A percentile compares a stretch with the other conserved stretches of the same genome.
Evolutionary conservation across 441 rosid species (phyloP).

Genomic region (Cnidoscolus chayamansa): DNA sequence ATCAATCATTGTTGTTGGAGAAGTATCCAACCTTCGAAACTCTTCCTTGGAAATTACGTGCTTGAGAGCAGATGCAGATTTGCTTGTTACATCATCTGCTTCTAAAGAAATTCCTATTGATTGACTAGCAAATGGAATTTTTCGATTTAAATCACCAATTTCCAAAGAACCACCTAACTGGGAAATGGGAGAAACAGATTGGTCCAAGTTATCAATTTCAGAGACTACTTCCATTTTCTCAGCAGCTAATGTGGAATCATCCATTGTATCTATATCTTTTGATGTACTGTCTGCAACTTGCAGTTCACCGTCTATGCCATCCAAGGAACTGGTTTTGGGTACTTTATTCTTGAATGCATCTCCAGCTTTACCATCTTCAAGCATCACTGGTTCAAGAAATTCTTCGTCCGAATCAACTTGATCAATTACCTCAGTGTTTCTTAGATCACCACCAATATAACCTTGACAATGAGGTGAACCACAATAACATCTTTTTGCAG

Average conservation of each 20-base stretch:
- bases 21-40: conserved; percentile 31
- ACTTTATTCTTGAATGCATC: conserved; percentile 20
- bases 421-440: conserved; percentile 63
- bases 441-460: conserved; percentile 95
- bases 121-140: conserved; percentile 32
- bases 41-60: conserved; percentile 41
- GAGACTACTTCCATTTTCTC: conserved; percentile 30
- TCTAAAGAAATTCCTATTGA: conserved; percentile 27
- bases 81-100: conserved; percentile 33
- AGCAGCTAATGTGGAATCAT: conserved; percentile 16
- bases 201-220: conserved; percentile 34
- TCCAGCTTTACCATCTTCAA: conserved; percentile 43
- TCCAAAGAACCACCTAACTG: conserved; percentile 32
- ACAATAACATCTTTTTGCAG: conserved; percentile 95
- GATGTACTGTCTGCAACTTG: conserved; percentile 32
- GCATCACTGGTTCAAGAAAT: conserved; percentile 87
- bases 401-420: conserved; percentile 99
- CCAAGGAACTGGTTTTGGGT: conserved; percentile 33
- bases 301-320: conserved; percentile 25
- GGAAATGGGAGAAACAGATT: conserved; percentile 33
- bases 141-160: conserved; percentile 31
- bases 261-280: conserved; percentile 29
- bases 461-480: conserved; percentile 88
- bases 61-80: conserved; percentile 34
- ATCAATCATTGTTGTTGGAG: conserved; percentile 25